Base-by-base conservation (phyloP, 75 land plant genomes). In the Adiantum capillusveneris region DNA sequence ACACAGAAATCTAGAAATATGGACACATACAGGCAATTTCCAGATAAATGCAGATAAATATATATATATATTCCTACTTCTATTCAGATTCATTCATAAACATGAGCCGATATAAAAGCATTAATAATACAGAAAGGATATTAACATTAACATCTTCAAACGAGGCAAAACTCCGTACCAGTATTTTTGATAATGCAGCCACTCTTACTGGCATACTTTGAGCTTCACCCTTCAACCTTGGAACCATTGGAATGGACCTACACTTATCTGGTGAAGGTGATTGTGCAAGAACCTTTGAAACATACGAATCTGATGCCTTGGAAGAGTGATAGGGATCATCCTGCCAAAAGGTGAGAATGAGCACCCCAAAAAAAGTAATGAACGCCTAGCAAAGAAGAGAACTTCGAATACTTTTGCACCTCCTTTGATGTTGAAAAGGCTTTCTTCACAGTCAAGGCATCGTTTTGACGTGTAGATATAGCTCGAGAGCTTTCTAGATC, bases 391-490 rank as follows among this genome's bases (percentile, higher is more conserved):
- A n/a, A n/a, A n/a, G n/a, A n/a, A n/a, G n/a, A n/a, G n/a, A n/a
- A n/a, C n/a, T n/a, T n/a, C n/a, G n/a, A 34, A 5, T 34, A 17
- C 70, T 18, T 48, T 26, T 18, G 22, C 29, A 84, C 84, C 84
- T 76, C 77, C 16, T 28, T 66, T 44, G 31, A 18, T 2, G 56
- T 44, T 14, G 74, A 20, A 78, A 91, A 91, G 42, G 81, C 82
- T 61, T 59, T 77, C 63, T 91, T 77, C 21, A 91, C 97, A 27
- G 68, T 65, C 67, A 87, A 43, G 49, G 97, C 88, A 82, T 87
- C 93, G 65, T 59, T 80, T 63, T 75, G 68, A 17, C 97, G 81
- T 19, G 75, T 70, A 25, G 84, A 79, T 24, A 65, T 80, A 25
- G 52, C 53, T 71, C 63, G 25, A 26, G 56, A 73, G 1, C 24